Evolutionary conservation across 208 protist species (phyloP).

Genomic region (Kentomonas sorsogonicus): DNA sequence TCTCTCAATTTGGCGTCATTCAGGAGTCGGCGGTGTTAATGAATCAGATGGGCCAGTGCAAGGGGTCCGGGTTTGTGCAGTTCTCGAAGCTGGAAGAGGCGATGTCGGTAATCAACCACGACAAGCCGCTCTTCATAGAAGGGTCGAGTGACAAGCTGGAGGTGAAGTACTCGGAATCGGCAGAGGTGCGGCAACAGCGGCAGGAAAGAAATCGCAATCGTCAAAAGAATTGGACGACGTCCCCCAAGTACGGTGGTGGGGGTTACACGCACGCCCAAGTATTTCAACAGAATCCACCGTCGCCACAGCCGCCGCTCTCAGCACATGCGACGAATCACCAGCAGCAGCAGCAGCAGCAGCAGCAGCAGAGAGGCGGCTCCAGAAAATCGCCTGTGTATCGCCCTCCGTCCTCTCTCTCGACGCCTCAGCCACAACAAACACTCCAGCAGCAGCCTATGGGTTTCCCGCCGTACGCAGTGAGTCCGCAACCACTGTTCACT

Average conservation of each 20-base stretch:
- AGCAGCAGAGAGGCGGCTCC: too few relatives aligned
- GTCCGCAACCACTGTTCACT: too few relatives aligned
- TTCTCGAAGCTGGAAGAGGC: slow-evolving; percentile 71
- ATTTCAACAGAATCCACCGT: too few relatives aligned
- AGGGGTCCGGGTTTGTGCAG: slow-evolving; percentile 87
- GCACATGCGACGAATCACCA: too few relatives aligned
- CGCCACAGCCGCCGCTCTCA: too few relatives aligned
- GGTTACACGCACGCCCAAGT: too few relatives aligned
- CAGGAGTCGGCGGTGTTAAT: slow-evolving; percentile 73
- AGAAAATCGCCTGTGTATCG: too few relatives aligned
- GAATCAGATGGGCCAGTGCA: slow-evolving; percentile 87
- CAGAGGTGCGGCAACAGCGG: slow-evolving; percentile 76
- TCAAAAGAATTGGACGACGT: slow-evolving; percentile 62
- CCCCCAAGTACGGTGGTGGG: slow-evolving; percentile 82
- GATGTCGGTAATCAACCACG: slow-evolving; percentile 47
- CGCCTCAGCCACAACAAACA: too few relatives aligned
- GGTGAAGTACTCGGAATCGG: slow-evolving; percentile 82
- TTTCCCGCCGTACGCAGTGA: too few relatives aligned
- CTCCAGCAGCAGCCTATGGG: too few relatives aligned
- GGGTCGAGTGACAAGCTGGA: slow-evolving; percentile 66
- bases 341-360: background rate
- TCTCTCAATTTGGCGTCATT: slow-evolving; percentile 60
- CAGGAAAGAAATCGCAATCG: slow-evolving; percentile 84
- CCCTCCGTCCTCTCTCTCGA: too few relatives aligned
- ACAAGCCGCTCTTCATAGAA: slow-evolving; percentile 56